These are phyloP conservation scores for Saturnispora gosingensis DNA, from an alignment of 805 yeast genomes.

Conservation along the genomic window DNA sequence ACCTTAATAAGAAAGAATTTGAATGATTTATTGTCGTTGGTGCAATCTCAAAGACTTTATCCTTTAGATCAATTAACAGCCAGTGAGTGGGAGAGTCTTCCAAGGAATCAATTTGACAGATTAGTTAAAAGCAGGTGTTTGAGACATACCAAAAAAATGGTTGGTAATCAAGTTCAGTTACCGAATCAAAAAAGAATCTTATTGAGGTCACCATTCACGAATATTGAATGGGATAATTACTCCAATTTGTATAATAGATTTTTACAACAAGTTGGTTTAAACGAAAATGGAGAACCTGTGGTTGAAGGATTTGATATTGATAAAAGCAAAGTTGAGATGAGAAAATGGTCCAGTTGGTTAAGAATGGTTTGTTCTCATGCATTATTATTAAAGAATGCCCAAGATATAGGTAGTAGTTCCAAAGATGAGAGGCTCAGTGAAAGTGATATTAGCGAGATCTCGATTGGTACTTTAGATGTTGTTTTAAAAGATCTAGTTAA, in stretches of 20 bases:
- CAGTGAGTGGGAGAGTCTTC: conserved; percentile 23
- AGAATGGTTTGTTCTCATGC: conserved; percentile 85
- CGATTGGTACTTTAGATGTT: conserved; percentile 48
- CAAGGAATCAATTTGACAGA: conserved; percentile 33
- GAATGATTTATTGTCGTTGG: conserved; percentile 59
- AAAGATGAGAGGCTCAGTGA: conserved; percentile 7
- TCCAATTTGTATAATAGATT: conserved; percentile 55
- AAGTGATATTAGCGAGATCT: conserved; percentile 12
- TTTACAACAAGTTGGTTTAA: conserved; percentile 43
- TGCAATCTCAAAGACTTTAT: conserved; percentile 53
- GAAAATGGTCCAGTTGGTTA: conserved; percentile 58
- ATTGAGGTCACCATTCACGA: conserved; percentile 64
- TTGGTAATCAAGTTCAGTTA: conserved; percentile 60
- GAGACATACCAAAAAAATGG: conserved; percentile 81
- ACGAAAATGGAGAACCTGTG: conserved; percentile 42
- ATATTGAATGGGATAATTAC: conserved; percentile 81
- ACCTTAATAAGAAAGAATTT: conserved; percentile 72
- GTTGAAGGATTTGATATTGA: conserved; percentile 42
- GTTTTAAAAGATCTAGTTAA: conserved; percentile 59
- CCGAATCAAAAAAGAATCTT: conserved; percentile 73
- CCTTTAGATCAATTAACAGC: conserved; percentile 44
- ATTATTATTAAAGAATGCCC: conserved; percentile 23
- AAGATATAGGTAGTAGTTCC: conserved; percentile 7
- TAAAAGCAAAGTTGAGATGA: conserved; percentile 37
- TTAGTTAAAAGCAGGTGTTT: conserved; percentile 50